A percentile compares a stretch with the other conserved stretches of the same genome.
phyloP scores from a whole-genome alignment of 371 early-diverging fungal genomes.

The Coemansia sp. region DNA sequence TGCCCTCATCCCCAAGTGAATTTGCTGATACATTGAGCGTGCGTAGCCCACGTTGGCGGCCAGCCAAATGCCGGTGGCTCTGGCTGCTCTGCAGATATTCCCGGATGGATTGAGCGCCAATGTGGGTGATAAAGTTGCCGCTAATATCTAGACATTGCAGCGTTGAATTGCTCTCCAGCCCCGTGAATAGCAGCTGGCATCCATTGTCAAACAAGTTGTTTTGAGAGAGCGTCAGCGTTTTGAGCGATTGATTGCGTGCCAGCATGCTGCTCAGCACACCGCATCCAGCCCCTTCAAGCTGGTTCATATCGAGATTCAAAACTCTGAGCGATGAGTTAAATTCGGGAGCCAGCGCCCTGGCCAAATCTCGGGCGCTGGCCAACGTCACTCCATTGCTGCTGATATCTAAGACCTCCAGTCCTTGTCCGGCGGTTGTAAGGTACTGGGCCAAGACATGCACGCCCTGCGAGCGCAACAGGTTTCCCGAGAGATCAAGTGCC shows the following conservation, averaged over 20 bases:
- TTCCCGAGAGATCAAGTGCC: constrained; percentile 24
- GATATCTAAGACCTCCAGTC: constrained; percentile 14
- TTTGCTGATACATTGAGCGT: constrained; percentile 23
- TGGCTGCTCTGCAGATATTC: constrained; percentile 3
- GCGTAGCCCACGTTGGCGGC: constrained; percentile 8
- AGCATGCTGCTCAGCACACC: constrained; percentile 11
- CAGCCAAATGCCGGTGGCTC: too few species aligned
- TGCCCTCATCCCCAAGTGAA: constrained; percentile 27
- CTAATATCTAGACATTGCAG: constrained; percentile 15
- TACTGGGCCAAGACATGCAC: constrained; percentile 15
- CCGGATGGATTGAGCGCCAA: constrained; percentile 13
- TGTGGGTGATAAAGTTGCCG: constrained; percentile 28
- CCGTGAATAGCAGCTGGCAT: constrained; percentile 15
- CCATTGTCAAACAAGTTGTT: constrained; percentile 38
- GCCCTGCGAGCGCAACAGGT: constrained; percentile 19
- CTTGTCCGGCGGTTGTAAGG: not conserved
- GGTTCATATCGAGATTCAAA: constrained; percentile 30
- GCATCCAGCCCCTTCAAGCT: constrained; percentile 18
- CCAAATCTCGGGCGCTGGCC: constrained; percentile 13
- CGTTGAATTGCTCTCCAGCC: constrained; percentile 8
- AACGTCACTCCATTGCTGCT: constrained; percentile 29
- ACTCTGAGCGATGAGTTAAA: not conserved
- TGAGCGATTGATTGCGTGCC: constrained; percentile 13
- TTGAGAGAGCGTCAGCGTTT: constrained; percentile 11
- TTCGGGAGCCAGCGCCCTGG: not conserved